phyloP scores from a whole-genome alignment of 148 eudicot species.

The Vaccinium corymbosum region DNA sequence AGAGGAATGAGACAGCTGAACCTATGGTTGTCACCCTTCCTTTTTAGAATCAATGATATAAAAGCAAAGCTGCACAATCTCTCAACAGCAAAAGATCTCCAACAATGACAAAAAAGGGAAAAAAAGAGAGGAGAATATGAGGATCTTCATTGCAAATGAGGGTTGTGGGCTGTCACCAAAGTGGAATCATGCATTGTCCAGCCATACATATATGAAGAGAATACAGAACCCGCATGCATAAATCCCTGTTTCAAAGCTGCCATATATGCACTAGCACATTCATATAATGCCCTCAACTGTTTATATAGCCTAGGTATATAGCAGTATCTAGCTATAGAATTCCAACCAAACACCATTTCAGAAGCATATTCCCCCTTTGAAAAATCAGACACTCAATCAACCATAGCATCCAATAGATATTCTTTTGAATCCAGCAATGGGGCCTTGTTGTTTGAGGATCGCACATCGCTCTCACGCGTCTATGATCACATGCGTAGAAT shows the following conservation, averaged over 20 bases:
- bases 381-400: neutral
- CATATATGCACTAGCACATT: neutral
- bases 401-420: neutral
- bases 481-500: neutral
- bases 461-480: neutral
- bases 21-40: no score
- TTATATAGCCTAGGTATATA: neutral
- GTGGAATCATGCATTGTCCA: neutral
- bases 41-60: neutral
- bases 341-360: neutral
- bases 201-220: neutral
- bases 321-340: neutral
- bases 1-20: no score
- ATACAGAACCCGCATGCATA: neutral
- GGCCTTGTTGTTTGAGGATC: conserved; percentile 4
- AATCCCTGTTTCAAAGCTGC: neutral
- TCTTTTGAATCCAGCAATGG: neutral
- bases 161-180: neutral
- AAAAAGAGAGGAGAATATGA: neutral
- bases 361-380: neutral
- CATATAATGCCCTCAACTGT: neutral
- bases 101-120: neutral
- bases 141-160: neutral
- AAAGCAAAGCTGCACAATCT: neutral
- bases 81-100: neutral